Evolutionary conservation across 768 basidiomycete genomes (phyloP), one percentile per base, ranked within the genome.

Genomic region (Pleurotus sapidus): DNA sequence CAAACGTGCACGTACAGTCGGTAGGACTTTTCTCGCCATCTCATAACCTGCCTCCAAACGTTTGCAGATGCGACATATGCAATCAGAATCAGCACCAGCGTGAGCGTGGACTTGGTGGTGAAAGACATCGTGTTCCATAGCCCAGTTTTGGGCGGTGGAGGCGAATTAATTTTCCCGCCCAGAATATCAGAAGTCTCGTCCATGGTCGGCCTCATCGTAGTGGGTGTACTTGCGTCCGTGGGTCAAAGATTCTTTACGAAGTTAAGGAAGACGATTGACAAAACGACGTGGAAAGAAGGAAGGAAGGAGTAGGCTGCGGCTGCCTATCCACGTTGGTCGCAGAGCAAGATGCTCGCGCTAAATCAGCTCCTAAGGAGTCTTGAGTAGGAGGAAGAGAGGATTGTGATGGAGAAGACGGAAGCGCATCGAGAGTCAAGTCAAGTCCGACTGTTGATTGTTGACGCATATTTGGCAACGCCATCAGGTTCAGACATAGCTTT

Each of bases 161-260:
- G 68, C 39, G 77, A 79, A 59, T 78, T 64, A 30, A 77, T 78
- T 56, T 75, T 74, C 50, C 82, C 81, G 58, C 87, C 88, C 11
- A 91, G 81, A 59, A 91, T 89, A 73, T 91, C 89, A 63, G 83
- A 80, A 57, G 78, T 77, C 66, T 90, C 87, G 74, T 76, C 79
- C 66, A 79, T 77, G 87, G 89, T 90, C 70, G 67, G 66, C 65
- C 59, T 61, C 39, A 58, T 61, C 47, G 61, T 46, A 55, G 37
- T 55, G 62, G 57, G 61, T 60, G 53, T n/a, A 20, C 5, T 34
- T 34, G 9, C 30, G 30, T 34, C 30, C 3, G 30, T 11, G 30
- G 30, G 8, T 4, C 30, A 34, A 34, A 34, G 9, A 11, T 34
- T 34, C 30, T 34, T 34, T 9, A 34, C 30, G 11, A 34, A 34